These are phyloP conservation scores for Mycothermus thermophilus DNA, from an alignment of 495 filamentous ascomycete species.

Conservation along the genomic window DNA sequence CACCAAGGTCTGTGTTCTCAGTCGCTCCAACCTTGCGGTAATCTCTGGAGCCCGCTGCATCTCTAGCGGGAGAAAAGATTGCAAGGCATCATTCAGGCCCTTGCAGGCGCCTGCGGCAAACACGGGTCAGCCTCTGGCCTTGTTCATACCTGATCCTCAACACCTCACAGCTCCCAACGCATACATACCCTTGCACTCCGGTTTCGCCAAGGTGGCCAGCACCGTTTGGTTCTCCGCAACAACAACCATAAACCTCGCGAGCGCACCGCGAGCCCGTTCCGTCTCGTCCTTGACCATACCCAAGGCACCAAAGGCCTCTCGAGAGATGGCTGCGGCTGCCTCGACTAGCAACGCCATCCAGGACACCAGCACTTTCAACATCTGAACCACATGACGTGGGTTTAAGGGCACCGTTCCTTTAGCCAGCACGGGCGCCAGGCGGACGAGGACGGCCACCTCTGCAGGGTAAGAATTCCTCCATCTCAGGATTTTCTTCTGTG, in stretches of 20 bases:
- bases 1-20: constrained; percentile 36
- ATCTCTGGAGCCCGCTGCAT: constrained; percentile 36
- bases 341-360: constrained; percentile 35
- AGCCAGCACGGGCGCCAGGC: constrained; percentile 32
- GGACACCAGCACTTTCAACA: constrained; percentile 22
- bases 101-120: constrained; percentile 26
- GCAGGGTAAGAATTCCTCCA: constrained; percentile 36
- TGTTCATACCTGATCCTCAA: neutral
- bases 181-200: constrained; percentile 28
- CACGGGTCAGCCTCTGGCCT: constrained; percentile 7
- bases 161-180: neutral
- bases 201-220: constrained; percentile 29
- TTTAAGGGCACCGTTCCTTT: constrained; percentile 24
- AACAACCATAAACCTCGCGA: constrained; percentile 36
- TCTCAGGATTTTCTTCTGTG: constrained; percentile 13
- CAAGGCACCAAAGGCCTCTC: constrained; percentile 26
- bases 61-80: constrained; percentile 39
- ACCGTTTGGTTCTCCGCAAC: constrained; percentile 38
- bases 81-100: constrained; percentile 33
- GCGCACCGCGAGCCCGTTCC: constrained; percentile 37
- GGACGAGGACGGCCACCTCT: constrained; percentile 40
- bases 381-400: constrained; percentile 20
- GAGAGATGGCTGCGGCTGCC: constrained; percentile 26
- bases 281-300: constrained; percentile 29
- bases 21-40: constrained; percentile 36